Evolutionary conservation across 2,329 filamentous ascomycete genomes (phyloP).

Genomic region (Volutella citrinella): DNA sequence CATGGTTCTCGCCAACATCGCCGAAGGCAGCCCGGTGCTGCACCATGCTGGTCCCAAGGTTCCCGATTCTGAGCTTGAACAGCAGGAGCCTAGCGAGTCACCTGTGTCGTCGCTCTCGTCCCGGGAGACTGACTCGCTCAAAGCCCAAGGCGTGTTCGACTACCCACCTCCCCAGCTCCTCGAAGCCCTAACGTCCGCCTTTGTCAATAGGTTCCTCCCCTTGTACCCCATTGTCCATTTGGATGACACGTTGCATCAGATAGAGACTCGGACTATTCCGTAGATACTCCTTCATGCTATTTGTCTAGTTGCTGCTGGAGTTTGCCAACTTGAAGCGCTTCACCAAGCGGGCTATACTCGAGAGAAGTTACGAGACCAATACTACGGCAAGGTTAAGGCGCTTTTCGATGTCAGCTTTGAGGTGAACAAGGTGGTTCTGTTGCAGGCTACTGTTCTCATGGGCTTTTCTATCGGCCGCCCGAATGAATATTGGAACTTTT

Average conservation of each 20-base stretch:
- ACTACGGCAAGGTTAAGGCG: neutral
- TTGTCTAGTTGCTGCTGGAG: neutral
- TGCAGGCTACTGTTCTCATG: neutral
- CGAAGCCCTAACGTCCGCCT: neutral
- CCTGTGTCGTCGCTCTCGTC: too few relatives aligned
- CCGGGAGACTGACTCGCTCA: neutral
- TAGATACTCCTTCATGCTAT: neutral
- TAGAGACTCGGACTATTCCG: neutral
- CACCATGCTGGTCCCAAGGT: neutral
- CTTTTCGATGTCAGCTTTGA: conserved; percentile 1
- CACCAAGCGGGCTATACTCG: neutral
- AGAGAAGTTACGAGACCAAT: neutral
- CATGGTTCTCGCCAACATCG: neutral
- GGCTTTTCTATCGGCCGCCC: neutral
- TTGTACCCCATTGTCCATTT: conserved; percentile 1
- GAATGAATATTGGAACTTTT: conserved; percentile 1
- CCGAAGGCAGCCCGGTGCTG: neutral
- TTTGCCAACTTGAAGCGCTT: neutral
- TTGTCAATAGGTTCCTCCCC: neutral
- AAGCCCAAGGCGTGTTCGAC: neutral
- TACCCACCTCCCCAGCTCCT: neutral
- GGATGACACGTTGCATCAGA: neutral
- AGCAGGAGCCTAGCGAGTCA: too few relatives aligned
- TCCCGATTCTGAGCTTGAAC: neutral
- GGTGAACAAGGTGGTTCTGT: conserved; percentile 1